Evolutionary conservation across 306 rosid species (phyloP), one percentile per base, ranked within the genome.

Genomic region (Vachellia collinsii): DNA sequence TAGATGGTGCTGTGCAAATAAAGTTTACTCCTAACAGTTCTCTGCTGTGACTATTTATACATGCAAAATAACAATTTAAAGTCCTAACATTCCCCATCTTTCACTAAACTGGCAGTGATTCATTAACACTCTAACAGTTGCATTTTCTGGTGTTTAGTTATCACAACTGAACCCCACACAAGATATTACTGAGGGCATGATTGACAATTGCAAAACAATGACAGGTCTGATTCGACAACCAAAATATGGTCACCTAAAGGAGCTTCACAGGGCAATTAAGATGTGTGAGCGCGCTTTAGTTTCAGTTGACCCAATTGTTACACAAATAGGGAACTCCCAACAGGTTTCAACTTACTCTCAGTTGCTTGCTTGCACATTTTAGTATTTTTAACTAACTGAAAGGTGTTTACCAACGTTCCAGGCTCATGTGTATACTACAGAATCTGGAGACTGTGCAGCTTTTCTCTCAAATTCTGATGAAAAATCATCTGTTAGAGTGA

Each of bases 241-340:
- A 37, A 96, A 96, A 85, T 92, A 93, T 58, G 98, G 98, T 75
- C 99, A 96, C 74, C 90, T 96, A 46, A 96, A 96, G 92, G 99
- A 93, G 90, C 98, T 96, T 81, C 99, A 96, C 36, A 85, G 79
- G 86, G 91, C 98, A 48, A 67, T 93, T 48, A 96, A 90, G 90
- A 93, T 90, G 97, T 86, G 90, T 5, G 97, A 96, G 77, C 77
- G 39, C 41, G 97, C 98, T 66, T 87, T 96, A 85, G 87, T 96
- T 86, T 92, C 99, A 81, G 86, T 88, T 19, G 99, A 96, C 62
- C 97, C 97, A 10, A 89, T 89, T 81, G 86, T 96, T 73, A 90
- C 97, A 80, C 92, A 96, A 53, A 67, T 96, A 53, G 99, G 99
- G 84, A 91, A 36, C 89, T 91, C 64, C 79, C 99, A 96, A 86